Conservation (phyloP, 345 rosid species). For the Noccaea caerulescens region DNA sequence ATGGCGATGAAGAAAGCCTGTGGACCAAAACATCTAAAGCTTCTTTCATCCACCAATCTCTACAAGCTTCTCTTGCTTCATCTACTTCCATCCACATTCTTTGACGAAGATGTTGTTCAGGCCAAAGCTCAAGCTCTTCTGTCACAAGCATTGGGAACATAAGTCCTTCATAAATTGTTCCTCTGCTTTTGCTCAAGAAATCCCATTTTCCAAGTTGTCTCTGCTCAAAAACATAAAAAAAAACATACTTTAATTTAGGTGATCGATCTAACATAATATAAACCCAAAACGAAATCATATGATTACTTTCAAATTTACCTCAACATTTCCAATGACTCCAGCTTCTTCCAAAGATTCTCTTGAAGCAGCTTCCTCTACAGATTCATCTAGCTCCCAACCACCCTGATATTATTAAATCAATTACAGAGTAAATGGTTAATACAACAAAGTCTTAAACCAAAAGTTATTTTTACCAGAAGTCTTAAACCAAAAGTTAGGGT, state of each 20-base stretch:
- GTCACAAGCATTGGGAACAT: conserved; percentile 90
- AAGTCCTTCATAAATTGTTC: conserved; percentile 79
- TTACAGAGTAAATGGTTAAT: neutral
- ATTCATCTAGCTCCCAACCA: conserved; percentile 96
- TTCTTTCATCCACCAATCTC: conserved; percentile 96
- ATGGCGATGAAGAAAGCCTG: conserved; percentile 43
- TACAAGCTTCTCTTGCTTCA: conserved; percentile 80
- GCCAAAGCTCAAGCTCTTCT: conserved; percentile 81
- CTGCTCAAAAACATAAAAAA: conserved; percentile 43
- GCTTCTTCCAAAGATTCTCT: conserved; percentile 87
- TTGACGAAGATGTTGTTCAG: conserved; percentile 66
- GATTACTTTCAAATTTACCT: conserved; percentile 49
- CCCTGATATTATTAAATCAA: conserved; percentile 52
- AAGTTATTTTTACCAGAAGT: neutral
- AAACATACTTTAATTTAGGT: neutral
- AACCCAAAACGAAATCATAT: neutral
- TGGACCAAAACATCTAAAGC: conserved; percentile 68
- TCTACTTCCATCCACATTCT: conserved; percentile 72
- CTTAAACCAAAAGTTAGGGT: neutral
- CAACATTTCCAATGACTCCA: conserved; percentile 75
- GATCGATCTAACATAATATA: neutral
- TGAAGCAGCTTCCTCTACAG: conserved; percentile 74
- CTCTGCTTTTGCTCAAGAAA: conserved; percentile 74
- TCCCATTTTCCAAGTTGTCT: conserved; percentile 76
- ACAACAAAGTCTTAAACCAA: neutral